Evolutionary conservation across 140 eudicot genomes (phyloP), one percentile per base, ranked within the genome.

Genomic region (Bidens hawaiensis): DNA sequence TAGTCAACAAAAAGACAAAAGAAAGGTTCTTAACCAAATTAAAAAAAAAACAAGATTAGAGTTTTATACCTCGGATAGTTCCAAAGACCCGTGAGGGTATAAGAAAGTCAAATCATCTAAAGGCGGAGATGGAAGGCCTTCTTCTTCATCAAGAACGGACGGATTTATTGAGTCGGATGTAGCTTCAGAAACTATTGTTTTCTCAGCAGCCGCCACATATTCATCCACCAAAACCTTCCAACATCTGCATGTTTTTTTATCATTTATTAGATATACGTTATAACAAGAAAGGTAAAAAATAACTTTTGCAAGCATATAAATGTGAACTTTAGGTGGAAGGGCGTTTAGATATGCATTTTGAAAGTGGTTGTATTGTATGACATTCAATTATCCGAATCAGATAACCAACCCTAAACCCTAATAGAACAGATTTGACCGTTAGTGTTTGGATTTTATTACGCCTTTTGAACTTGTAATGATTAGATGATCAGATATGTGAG

Each of bases 121-220:
- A 11, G 99, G 96, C 46, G 99, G 99, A 69, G 96, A 87, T 5
- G 99, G 95, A n/a, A 91, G 84, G 11, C 96, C 94, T 79, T 81
- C 89, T 66, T 73, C 78, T 55, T 87, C 96, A 64, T 91, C 96
- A 34, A 81, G 73, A 50, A 78, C 76, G 9, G 95, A 83, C 3
- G 91, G 94, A 65, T 89, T 82, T 18, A 78, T 15, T 36, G 97
- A 89, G 49, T 83, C 91, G 0, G 91, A 79, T 6, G 91, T 84
- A 54, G 67, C 80, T 57, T 75, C 83, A 4, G 73, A 70, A 38
- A 64, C 73, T 12, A 49, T 34, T 34, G 76, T 24, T 21, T 74
- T 69, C 65, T 65, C 71, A 13, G 81, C 79, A 63, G 91, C 75
- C 25, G n/a, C 62, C 68, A 78, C 81, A 86, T 87, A 91, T 40